Evolutionary conservation across 257 asterid species (phyloP).

Genomic region (Fraxinus anomala): DNA sequence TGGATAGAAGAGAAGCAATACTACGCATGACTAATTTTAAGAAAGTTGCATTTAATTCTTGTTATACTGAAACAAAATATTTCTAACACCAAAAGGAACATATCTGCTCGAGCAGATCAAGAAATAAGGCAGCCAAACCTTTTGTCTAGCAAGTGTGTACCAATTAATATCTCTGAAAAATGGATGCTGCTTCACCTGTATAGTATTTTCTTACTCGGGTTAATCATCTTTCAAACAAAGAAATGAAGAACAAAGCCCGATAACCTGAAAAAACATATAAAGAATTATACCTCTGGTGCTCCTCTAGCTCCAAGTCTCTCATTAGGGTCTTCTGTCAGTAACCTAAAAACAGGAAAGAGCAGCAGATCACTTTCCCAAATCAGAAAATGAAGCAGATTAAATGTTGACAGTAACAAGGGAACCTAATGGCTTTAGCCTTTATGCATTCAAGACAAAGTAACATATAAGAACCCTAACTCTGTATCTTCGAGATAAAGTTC

Average conservation of each 20-base stretch:
- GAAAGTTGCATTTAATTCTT: background rate
- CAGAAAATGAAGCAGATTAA: background rate
- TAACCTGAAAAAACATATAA: background rate
- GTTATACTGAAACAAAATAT: background rate
- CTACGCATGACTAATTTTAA: constrained; percentile 20
- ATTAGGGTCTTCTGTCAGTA: constrained; percentile 93
- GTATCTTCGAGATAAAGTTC: too few relatives aligned
- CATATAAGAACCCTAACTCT: too few relatives aligned
- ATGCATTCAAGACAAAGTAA: too few relatives aligned
- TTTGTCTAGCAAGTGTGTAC: constrained; percentile 97
- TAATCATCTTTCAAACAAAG: background rate
- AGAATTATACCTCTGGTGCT: constrained; percentile 72
- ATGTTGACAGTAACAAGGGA: background rate
- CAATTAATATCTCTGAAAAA: constrained; percentile 91
- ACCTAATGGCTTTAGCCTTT: background rate
- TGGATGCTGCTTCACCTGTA: constrained; percentile 94
- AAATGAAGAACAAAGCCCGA: background rate
- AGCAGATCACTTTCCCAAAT: background rate
- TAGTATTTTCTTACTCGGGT: background rate
- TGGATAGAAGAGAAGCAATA: constrained; percentile 26
- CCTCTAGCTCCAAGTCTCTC: constrained; percentile 95
- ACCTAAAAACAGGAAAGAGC: constrained; percentile 39
- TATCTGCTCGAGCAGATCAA: background rate
- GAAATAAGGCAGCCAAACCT: constrained; percentile 47
- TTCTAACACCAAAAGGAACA: background rate